Base-by-base conservation (phyloP, 345 rosid species). In the Kandelia obovata region DNA sequence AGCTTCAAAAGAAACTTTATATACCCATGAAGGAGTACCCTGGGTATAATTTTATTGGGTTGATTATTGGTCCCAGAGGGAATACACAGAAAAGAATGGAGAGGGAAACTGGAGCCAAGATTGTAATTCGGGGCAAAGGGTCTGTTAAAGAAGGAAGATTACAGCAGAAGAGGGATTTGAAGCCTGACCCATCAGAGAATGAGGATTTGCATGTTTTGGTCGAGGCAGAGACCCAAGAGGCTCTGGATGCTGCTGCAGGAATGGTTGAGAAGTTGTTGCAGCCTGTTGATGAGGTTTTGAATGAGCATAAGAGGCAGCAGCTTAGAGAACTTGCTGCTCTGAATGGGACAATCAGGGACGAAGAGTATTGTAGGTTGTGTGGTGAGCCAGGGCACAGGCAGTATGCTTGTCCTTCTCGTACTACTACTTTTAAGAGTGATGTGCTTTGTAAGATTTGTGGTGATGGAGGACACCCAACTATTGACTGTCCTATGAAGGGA, bases 41-140 rank as follows among this genome's bases (percentile, higher is more conserved):
- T 0, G 99, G 99, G 8, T 92, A 96, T 73, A 90, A 92, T 69
- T 96, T 96, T 69, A 92, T 96, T 27, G 92, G 97, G 11, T 78
- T 96, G 66, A 96, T 96, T 67, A 92, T 92, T 79, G 99, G 99
- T 5, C 97, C 98, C 0, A 89, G 99, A 59, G 96, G 97, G 30
- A 96, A 96, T 74, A 92, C 97, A 0, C 99, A 92, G 85, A 96
- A 96, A 89, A 90, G 98, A 70, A 96, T 92, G 98, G 96, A 96
- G 87, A 83, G 85, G 71, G 98, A 96, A 55, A 96, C 97, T 0
- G 98, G 98, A 78, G 98, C 98, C 0, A 92, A 96, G 70, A 96
- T 90, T 66, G 99, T 96, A 1, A 96, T 96, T 71, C 79, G 97
- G 17, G 99, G 99, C 53, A 96, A 96, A 79, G 99, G 99, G 20